A percentile compares a stretch with the other conserved stretches of the same genome.
Conservation (phyloP, 1,284 basidiomycete species). For the Apiotrichum gamsii region DNA sequence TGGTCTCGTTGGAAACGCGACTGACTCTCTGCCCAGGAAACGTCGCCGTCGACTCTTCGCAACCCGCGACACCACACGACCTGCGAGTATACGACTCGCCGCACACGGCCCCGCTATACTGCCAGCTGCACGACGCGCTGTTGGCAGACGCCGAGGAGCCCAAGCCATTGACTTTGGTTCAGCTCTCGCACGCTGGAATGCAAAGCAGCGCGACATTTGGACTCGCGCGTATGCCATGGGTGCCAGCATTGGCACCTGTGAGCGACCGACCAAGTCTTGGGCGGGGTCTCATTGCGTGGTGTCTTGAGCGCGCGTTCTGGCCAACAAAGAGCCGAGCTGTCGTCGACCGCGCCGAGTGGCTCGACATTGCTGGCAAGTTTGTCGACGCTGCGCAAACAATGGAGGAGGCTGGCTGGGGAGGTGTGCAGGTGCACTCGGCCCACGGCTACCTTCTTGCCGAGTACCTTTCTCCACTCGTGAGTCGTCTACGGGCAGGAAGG, state of each 20-base stretch:
- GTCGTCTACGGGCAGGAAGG: slow-evolving; percentile 9
- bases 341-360: slow-evolving; percentile 55
- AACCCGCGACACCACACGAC: slow-evolving; percentile 77
- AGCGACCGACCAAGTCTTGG: slow-evolving; percentile 51
- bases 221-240: slow-evolving; percentile 32
- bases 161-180: slow-evolving; percentile 54
- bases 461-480: slow-evolving; percentile 72
- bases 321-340: slow-evolving; percentile 55
- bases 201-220: slow-evolving; percentile 59
- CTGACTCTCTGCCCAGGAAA: slow-evolving; percentile 57
- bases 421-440: slow-evolving; percentile 78
- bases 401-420: slow-evolving; percentile 71
- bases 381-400: slow-evolving; percentile 64
- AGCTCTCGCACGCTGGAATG: slow-evolving; percentile 78
- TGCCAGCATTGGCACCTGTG: slow-evolving; percentile 66
- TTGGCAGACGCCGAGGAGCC: slow-evolving; percentile 42
- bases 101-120: slow-evolving; percentile 52
- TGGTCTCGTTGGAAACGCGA: not conserved
- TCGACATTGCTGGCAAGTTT: slow-evolving; percentile 59
- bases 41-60: slow-evolving; percentile 64
- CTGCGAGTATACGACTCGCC: slow-evolving; percentile 55
- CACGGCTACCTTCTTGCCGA: slow-evolving; percentile 85
- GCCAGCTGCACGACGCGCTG: slow-evolving; percentile 53
- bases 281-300: slow-evolving; percentile 44
- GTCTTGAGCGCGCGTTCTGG: slow-evolving; percentile 56